Evolutionary conservation across 495 filamentous ascomycete species (phyloP), one percentile per base, ranked within the genome.

Genomic region (Talaromyces wortmannii): DNA sequence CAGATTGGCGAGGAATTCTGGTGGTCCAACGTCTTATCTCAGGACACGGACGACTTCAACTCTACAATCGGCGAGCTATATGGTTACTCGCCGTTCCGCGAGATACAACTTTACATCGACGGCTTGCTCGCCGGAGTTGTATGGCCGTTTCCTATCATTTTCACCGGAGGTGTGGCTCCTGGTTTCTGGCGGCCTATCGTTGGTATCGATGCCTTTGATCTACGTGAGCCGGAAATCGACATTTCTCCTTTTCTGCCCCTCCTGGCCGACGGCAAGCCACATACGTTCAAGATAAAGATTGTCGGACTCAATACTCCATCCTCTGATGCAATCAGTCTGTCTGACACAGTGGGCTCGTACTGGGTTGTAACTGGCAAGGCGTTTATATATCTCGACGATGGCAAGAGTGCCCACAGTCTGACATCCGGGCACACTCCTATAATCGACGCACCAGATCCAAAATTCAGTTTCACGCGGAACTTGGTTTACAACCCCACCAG

Each of bases 61-160:
- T 72, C 73, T 11, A 67, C 67, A 5, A 77, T 75, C 3, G 84
- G 79, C 7, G 69, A 72, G 15, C 72, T 92, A 2, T 84, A 84
- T 43, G 90, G 88, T 2, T 83, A 81, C 60, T 86, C 84, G 16
- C 88, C 90, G 0, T 95, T 90, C 63, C 82, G 91, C 7, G 91
- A 96, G 65, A 76, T 95, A 7, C 89, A 95, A 57, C 70, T 95
- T 2, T 78, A 84, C 43, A 88, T 95, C 55, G 88, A 96, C 62
- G 88, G 81, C 2, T 73, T 77, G 31, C 69, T 94, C 7, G 88
- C 89, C 13, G 91, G 91, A 0, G 87, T 94, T 4, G 77, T 82
- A 6, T 95, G 87, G 88, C 91, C 91, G 4, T 94, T 92, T 56
- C 88, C 89, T 0, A 75, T 91, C 31, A 89, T 95, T 36, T 96